Evolutionary conservation across 768 basidiomycete species (phyloP).

Genomic region (Coprinellus aureogranulatus): DNA sequence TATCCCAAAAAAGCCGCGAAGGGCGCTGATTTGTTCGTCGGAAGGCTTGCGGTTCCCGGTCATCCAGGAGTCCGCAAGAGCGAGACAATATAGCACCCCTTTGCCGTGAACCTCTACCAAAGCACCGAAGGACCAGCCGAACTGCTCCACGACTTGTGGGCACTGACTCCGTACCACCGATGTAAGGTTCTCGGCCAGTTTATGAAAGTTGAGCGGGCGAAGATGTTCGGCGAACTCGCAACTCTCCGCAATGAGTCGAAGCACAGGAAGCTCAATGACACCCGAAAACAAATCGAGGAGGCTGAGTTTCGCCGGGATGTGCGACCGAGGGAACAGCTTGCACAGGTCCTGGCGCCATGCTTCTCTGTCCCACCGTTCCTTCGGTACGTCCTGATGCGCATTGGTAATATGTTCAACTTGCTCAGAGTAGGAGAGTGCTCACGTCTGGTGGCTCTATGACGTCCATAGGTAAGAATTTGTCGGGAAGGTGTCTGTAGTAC

Average conservation of each 20-base stretch:
- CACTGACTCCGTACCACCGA: neutral
- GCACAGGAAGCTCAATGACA: neutral
- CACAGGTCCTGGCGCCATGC: neutral
- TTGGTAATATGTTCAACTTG: neutral
- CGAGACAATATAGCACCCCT: neutral
- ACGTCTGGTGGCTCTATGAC: neutral
- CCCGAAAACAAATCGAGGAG: neutral
- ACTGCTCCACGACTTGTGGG: neutral
- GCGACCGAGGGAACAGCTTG: neutral
- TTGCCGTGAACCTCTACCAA: neutral
- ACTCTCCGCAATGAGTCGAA: neutral
- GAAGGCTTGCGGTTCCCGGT: neutral
- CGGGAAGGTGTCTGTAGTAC: neutral
- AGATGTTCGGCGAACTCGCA: neutral
- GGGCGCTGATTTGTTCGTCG: neutral
- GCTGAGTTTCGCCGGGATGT: neutral
- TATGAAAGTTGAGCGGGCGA: neutral
- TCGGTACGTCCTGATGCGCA: too few relatives aligned
- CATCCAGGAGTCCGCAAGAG: neutral
- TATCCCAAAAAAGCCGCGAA: neutral
- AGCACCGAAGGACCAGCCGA: neutral
- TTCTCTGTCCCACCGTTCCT: neutral
- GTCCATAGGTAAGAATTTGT: neutral
- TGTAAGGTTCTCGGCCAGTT: neutral
- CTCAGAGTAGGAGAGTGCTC: neutral